These are phyloP conservation scores for Coccomyxa sp. DNA, from an alignment of 139 green algal genomes.

Conservation along the genomic window DNA sequence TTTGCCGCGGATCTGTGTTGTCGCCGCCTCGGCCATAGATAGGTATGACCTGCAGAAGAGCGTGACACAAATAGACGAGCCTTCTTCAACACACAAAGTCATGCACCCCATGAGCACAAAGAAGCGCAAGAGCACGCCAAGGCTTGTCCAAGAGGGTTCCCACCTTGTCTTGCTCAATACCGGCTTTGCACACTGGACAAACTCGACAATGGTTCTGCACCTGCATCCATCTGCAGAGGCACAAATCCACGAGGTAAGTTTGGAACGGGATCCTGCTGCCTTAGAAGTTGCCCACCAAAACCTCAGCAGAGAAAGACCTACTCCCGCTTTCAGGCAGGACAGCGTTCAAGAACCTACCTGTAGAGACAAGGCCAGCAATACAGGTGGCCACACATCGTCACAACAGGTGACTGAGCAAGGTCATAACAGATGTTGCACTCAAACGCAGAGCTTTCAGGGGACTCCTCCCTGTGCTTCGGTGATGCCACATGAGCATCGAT, in stretches of 20 bases:
- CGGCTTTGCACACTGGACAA: constrained; percentile 93
- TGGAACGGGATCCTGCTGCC: neutral
- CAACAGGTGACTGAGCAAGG: constrained; percentile 81
- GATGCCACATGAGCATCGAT: neutral
- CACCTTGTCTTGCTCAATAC: constrained; percentile 77
- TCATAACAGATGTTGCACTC: constrained; percentile 98
- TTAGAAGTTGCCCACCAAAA: neutral
- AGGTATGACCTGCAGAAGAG: constrained; percentile 56
- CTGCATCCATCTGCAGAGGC: constrained; percentile 71
- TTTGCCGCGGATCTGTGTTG: constrained; percentile 45
- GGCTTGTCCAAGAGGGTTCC: neutral
- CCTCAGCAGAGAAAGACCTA: neutral
- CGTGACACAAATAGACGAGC: neutral
- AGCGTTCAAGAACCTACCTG: constrained; percentile 31
- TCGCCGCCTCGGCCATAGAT: constrained; percentile 77
- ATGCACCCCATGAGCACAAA: neutral
- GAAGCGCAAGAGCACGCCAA: neutral
- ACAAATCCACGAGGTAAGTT: neutral
- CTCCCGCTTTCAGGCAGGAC: neutral
- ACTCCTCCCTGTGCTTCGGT: neutral
- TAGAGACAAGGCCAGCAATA: constrained; percentile 97
- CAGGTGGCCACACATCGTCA: constrained; percentile 93
- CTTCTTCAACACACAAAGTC: neutral
- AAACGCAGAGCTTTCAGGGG: constrained; percentile 38
- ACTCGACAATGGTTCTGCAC: constrained; percentile 52